phyloP scores from a whole-genome alignment of 768 basidiomycete genomes.

The Leccinellum luteum region DNA sequence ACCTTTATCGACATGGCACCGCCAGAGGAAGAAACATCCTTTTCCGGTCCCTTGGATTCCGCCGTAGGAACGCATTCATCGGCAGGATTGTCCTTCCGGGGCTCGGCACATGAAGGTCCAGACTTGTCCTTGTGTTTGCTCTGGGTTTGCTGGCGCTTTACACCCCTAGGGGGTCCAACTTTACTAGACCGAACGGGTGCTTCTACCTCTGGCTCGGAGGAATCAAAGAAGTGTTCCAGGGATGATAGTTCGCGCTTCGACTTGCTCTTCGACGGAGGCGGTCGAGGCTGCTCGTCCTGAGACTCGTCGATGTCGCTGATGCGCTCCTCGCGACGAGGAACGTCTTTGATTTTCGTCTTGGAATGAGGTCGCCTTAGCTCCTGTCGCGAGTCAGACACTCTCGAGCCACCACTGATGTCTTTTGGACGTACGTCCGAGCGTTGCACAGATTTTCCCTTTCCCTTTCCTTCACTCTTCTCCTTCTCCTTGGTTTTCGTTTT shows the following conservation, averaged over 20 bases:
- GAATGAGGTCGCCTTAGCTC: neutral
- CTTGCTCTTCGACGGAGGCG: constrained; percentile 1
- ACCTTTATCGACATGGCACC: neutral
- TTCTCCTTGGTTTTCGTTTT: constrained; percentile 9
- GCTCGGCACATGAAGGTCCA: neutral
- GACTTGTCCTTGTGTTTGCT: neutral
- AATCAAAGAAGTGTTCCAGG: neutral
- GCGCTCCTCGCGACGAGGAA: neutral
- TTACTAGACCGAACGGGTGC: constrained; percentile 4
- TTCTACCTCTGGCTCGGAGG: constrained; percentile 6
- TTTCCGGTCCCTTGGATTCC: neutral
- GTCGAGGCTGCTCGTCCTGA: constrained; percentile 5
- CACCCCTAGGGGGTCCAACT: constrained; percentile 28
- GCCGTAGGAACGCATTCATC: neutral
- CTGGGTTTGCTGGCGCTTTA: constrained; percentile 8
- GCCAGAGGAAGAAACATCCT: neutral
- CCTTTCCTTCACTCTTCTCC: constrained; percentile 4
- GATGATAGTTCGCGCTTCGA: neutral
- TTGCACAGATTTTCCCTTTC: neutral
- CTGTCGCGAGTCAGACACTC: neutral
- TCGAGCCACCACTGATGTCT: neutral
- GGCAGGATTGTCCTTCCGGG: neutral
- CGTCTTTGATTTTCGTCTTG: neutral
- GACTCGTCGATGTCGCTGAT: neutral
- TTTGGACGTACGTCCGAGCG: neutral